Evolutionary conservation across 169 alveolate species (phyloP), one percentile per base, ranked within the genome.

Genomic region (Theileria annulata): DNA sequence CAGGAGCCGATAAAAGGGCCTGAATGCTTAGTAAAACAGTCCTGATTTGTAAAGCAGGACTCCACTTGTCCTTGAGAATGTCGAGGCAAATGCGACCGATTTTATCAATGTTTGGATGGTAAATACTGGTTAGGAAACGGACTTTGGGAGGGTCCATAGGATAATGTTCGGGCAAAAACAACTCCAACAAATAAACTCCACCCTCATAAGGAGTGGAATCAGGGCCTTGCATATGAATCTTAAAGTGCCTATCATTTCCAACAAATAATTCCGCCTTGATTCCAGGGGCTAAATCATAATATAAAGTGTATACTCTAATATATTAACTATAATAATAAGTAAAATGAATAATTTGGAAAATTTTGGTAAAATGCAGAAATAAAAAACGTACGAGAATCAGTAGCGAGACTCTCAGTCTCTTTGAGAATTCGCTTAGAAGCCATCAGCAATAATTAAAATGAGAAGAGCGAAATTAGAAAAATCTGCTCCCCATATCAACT

Each of bases 61-160:
- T 96, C 99, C 99, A 98, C 89, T 98, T 97, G 90, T 97, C 99
- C 91, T 97, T 97, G 85, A 98, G 88, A 63, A 97, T 96, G 89
- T 98, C 99, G 77, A 98, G 90, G 85, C 99, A 98, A 70, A 98
- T 98, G 80, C 99, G 93, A 25, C 99, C 99, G 79, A 97, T 95
- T 81, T 96, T 96, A 89, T 98, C 99, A 62, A 97, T 97, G 91
- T 98, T 98, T 5, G 99, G 99, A 87, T 98, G 99, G 83, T 97
- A 98, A 80, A 98, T 98, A 89, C 96, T 96, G 79, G 99, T 97
- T 69, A 93, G 93, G 87, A 97, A 97, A 49, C 98, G 95, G 49
- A 96, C 98, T 73, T 97, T 96, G 8, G 99, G 99, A 6, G 99
- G 99, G 76, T 95, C 98, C 99, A 96, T 97, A n/a, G 99, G 99